Evolutionary conservation across 2,329 filamentous ascomycete genomes (phyloP).

Genomic region (Rachicladosporium sp.): DNA sequence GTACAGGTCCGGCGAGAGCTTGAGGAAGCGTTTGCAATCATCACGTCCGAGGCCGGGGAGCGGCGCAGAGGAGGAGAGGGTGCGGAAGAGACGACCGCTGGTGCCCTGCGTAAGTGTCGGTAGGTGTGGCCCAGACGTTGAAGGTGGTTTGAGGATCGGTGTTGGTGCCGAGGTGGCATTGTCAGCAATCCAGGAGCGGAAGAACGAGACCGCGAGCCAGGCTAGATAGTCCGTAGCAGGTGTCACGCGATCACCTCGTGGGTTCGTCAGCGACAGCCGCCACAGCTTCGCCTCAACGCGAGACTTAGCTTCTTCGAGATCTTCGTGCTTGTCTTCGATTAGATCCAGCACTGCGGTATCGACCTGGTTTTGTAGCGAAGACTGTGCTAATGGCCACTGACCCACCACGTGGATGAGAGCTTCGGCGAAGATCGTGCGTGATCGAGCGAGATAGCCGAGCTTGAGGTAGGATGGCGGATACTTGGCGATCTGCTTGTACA

Average conservation of each 20-base stretch:
- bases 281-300: slow-evolving; percentile 74
- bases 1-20: slow-evolving; percentile 70
- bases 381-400: slow-evolving; percentile 75
- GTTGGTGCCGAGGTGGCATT: slow-evolving; percentile 64
- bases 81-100: slow-evolving; percentile 60
- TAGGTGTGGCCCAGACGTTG: no score
- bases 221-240: slow-evolving; percentile 72
- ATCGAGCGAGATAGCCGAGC: slow-evolving; percentile 73
- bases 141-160: slow-evolving; percentile 33
- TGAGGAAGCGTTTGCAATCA: slow-evolving; percentile 82
- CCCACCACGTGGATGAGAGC: slow-evolving; percentile 88
- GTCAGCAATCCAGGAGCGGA: slow-evolving; percentile 86
- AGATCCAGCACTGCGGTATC: slow-evolving; percentile 70
- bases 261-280: slow-evolving; percentile 64
- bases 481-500: slow-evolving; percentile 95
- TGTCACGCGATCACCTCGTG: slow-evolving; percentile 67
- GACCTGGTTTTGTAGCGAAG: slow-evolving; percentile 61
- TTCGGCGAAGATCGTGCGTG: slow-evolving; percentile 62
- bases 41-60: slow-evolving; percentile 65
- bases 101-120: no score
- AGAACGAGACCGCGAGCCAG: slow-evolving; percentile 81
- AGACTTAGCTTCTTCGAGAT: slow-evolving; percentile 70
- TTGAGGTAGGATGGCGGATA: slow-evolving; percentile 89
- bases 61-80: slow-evolving; percentile 51
- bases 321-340: slow-evolving; percentile 90